These are phyloP conservation scores for Cystobasidium sp. DNA, from an alignment of 1,284 basidiomycete species.

Conservation along the genomic window DNA sequence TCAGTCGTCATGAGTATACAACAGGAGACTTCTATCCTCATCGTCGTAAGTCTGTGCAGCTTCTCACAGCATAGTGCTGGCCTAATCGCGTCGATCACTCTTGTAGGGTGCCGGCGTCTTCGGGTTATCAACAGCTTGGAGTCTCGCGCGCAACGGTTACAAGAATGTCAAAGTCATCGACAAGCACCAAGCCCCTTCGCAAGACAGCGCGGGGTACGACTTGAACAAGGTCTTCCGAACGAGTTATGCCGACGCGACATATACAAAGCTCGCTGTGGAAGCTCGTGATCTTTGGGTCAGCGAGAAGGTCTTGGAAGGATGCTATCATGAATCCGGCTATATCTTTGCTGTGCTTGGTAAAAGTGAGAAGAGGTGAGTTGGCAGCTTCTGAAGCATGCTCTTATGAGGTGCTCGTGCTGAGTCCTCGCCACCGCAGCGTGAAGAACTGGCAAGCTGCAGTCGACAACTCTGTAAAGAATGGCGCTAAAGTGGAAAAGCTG, in stretches of 20 bases:
- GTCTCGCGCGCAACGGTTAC: conserved; percentile 55
- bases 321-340: conserved; percentile 55
- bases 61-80: neutral
- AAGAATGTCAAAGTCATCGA: conserved; percentile 56
- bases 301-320: conserved; percentile 54
- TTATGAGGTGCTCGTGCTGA: neutral
- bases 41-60: conserved; percentile 52
- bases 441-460: conserved; percentile 41
- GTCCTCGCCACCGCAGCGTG: conserved; percentile 3
- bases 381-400: neutral
- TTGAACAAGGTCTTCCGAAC: conserved; percentile 56
- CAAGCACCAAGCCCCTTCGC: conserved; percentile 53
- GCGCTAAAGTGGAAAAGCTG: conserved; percentile 51
- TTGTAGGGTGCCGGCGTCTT: conserved; percentile 54
- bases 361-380: conserved; percentile 21
- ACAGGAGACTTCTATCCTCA: conserved; percentile 49
- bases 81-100: neutral
- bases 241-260: conserved; percentile 28
- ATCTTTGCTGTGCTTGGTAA: conserved; percentile 41
- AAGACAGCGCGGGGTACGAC: conserved; percentile 56
- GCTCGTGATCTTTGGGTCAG: conserved; percentile 53
- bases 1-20: neutral
- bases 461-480: conserved; percentile 42
- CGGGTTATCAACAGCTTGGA: conserved; percentile 57
- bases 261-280: conserved; percentile 32